phyloP scores from a whole-genome alignment of 2,329 filamentous ascomycete genomes.

The Calonectria ilicicola region DNA sequence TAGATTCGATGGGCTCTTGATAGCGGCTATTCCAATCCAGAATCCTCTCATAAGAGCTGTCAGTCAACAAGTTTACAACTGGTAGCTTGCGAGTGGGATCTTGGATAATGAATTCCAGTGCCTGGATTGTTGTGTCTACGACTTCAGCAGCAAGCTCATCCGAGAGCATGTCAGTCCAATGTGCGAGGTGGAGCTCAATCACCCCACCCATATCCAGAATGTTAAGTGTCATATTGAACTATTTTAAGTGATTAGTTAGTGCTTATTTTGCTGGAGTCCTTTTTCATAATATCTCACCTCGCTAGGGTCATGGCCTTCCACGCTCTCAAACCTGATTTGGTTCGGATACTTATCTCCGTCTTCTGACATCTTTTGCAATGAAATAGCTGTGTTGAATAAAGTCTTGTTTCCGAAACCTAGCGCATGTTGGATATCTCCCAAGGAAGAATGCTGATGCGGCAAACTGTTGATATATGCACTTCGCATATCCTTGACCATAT shows the following conservation, averaged over 20 bases:
- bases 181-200: not conserved
- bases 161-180: not conserved
- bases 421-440: constrained; percentile 7
- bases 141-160: not conserved
- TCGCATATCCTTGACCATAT: constrained; percentile 1
- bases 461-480: not conserved
- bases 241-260: not conserved
- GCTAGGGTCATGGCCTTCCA: not conserved
- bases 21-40: not conserved
- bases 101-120: not conserved
- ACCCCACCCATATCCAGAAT: not conserved
- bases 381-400: constrained; percentile 12
- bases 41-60: not conserved
- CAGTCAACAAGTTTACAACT: not conserved
- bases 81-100: not conserved
- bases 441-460: not conserved
- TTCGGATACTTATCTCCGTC: not conserved
- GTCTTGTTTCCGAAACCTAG: not conserved
- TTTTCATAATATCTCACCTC: not conserved
- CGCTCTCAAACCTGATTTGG: not conserved
- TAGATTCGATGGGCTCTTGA: not conserved
- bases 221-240: constrained; percentile 1
- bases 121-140: not conserved
- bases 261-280: not conserved
- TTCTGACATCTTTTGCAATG: not conserved